phyloP scores from a whole-genome alignment of 2,329 filamentous ascomycete genomes.

The Trichoderma brevicompactum region DNA sequence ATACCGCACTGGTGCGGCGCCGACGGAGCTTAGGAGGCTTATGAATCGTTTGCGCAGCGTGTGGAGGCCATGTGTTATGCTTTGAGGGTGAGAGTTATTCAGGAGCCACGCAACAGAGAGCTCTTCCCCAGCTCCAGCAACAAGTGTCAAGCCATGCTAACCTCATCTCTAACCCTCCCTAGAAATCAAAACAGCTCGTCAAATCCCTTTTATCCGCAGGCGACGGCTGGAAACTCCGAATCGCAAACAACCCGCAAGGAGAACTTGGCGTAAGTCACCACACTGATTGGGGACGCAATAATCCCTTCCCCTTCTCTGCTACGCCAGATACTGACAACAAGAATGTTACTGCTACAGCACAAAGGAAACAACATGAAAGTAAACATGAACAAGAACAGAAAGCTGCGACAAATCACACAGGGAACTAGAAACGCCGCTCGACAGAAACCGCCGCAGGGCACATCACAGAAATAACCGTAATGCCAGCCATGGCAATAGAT shows the following conservation, averaged over 20 bases:
- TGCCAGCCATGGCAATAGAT: neutral
- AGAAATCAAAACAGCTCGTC: constrained; percentile 38
- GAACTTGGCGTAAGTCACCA: constrained; percentile 33
- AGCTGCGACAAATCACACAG: constrained; percentile 25
- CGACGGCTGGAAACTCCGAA: constrained; percentile 35
- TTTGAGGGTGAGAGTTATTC: constrained; percentile 30
- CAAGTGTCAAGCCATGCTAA: too few species aligned
- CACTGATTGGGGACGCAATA: neutral
- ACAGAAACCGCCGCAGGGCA: neutral
- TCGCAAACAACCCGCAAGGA: constrained; percentile 37
- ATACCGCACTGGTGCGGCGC: constrained; percentile 37
- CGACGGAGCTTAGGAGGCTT: constrained; percentile 40
- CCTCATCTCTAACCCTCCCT: neutral
- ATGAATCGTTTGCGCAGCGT: constrained; percentile 34
- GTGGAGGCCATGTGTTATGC: constrained; percentile 36
- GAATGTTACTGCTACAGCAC: constrained; percentile 12
- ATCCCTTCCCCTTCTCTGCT: neutral
- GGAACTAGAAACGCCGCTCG: neutral
- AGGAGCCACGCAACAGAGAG: too few species aligned
- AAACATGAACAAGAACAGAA: constrained; percentile 35
- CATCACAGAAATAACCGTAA: neutral
- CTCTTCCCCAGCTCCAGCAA: too few species aligned
- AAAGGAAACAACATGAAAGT: constrained; percentile 36
- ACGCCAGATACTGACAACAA: neutral
- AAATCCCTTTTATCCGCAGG: constrained; percentile 37